Evolutionary conservation across 2,329 filamentous ascomycete genomes (phyloP), one percentile per base, ranked within the genome.

Genomic region (Penicillium sp.): DNA sequence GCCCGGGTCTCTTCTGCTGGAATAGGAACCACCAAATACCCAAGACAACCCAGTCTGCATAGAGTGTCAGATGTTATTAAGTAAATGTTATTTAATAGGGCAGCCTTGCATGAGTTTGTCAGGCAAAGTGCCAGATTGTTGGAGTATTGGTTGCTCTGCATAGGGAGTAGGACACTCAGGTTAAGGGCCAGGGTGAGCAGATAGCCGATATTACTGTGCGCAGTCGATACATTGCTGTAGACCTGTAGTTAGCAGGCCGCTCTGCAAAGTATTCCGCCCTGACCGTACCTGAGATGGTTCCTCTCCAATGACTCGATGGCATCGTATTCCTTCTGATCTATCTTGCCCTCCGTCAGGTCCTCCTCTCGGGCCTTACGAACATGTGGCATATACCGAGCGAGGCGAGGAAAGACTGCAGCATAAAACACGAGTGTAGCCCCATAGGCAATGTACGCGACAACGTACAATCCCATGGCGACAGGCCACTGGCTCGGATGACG

Each of bases 21-120:
- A 71, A 73, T 18, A 73, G 57, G 42, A 74, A 74, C 71, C 72
- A 73, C 66, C 70, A 73, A 9, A 73, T 59, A 3, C 70, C 71
- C 10, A 74, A 59, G 0, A 74, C 45, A 9, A 73, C 63, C 72
- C 71, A 72, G 42, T 73, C 70, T 72, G 44, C 44, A 4, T n/a
- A 46, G 35, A 50, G 5, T 6, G 23, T 55, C 18, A 53, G 50
- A 23, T 10, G 3, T 15, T 20, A n/a, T 4, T 6, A 28, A 28
- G 6, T 23, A 23, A 27, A 6, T 15, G 4, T 1, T 3, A 15
- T 9, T 18, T 5, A 13, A 4, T 10, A 4, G 1, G 18, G 18
- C 9, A 12, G 7, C 13, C 70, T 35, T 50, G 72, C 71, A 73
- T 35, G 70, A 69, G 46, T 73, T 74, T 13, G 70, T 73, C 25